A percentile compares a stretch with the other conserved stretches of the same genome.
phyloP scores from a whole-genome alignment of 306 rosid species.

The Hippophae gyantsensis region DNA sequence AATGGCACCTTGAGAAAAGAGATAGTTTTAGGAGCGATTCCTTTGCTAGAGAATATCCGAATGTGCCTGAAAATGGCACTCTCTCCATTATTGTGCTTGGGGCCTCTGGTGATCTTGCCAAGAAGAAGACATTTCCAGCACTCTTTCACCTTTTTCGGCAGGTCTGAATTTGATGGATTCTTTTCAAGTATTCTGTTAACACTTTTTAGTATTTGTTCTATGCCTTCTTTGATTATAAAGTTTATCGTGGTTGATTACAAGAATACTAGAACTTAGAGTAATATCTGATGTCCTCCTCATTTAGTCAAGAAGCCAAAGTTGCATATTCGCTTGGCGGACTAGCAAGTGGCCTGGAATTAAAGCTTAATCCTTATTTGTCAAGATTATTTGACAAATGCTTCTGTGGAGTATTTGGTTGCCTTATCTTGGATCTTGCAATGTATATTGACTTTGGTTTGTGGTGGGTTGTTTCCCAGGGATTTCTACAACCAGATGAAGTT shows the following conservation, averaged over 20 bases:
- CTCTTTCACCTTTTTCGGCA: slow-evolving; percentile 71
- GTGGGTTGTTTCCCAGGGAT: slow-evolving; percentile 44
- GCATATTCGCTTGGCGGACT: background rate
- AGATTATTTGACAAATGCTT: background rate
- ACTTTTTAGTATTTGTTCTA: too few relatives aligned
- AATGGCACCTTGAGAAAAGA: slow-evolving; percentile 56
- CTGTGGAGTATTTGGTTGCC: background rate
- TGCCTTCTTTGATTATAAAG: too few relatives aligned
- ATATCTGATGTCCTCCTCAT: background rate
- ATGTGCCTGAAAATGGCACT: slow-evolving; percentile 51
- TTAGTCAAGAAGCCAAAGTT: background rate
- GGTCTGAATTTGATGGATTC: slow-evolving; percentile 26
- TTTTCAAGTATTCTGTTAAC: background rate
- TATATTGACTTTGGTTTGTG: slow-evolving; percentile 1
- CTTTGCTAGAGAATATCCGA: slow-evolving; percentile 27
- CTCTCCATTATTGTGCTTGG: slow-evolving; percentile 88
- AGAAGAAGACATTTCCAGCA: slow-evolving; percentile 97
- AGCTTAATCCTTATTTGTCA: background rate
- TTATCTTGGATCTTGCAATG: background rate
- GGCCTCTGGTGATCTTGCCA: slow-evolving; percentile 98
- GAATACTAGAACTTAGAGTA: too few relatives aligned
- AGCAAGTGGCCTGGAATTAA: background rate
- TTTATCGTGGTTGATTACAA: too few relatives aligned
- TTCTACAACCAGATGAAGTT: slow-evolving; percentile 63
- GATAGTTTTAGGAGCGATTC: slow-evolving; percentile 27